phyloP scores from a whole-genome alignment of 2,329 filamentous ascomycete species.

The Fusarium tanahbumbuense region DNA sequence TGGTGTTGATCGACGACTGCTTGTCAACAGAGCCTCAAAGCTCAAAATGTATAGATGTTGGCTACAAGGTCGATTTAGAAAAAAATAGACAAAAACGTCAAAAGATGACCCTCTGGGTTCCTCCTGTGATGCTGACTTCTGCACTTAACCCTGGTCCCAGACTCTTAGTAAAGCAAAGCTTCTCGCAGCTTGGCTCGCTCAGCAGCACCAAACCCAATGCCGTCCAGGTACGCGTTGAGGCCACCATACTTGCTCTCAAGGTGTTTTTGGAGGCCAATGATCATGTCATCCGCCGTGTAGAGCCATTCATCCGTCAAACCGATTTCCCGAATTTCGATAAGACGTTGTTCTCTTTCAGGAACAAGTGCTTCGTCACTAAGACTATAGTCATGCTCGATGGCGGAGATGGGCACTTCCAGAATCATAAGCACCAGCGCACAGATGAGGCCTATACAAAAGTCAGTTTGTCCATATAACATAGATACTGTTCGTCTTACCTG shows the following conservation, averaged over 20 bases:
- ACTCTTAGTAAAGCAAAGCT: slow-evolving; percentile 54
- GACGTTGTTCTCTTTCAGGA: slow-evolving; percentile 69
- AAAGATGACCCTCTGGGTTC: slow-evolving; percentile 8
- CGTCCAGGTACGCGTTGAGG: slow-evolving; percentile 71
- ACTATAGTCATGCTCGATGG: slow-evolving; percentile 78
- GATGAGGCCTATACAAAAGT: slow-evolving; percentile 70
- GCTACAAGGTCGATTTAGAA: slow-evolving; percentile 86
- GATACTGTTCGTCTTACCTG: slow-evolving; percentile 41
- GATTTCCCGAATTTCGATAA: slow-evolving; percentile 76
- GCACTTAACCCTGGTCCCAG: background rate
- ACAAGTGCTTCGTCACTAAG: slow-evolving; percentile 70
- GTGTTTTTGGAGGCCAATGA: slow-evolving; percentile 67
- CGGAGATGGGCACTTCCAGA: slow-evolving; percentile 65
- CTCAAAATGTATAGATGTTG: slow-evolving; percentile 99
- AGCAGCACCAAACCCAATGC: slow-evolving; percentile 66
- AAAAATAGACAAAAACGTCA: slow-evolving; percentile 61
- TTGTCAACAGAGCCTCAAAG: slow-evolving; percentile 90
- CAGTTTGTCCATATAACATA: background rate
- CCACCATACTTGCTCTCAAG: slow-evolving; percentile 73
- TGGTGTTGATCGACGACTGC: slow-evolving; percentile 85
- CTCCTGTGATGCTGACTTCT: background rate
- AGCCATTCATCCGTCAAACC: slow-evolving; percentile 81
- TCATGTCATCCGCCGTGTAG: slow-evolving; percentile 72
- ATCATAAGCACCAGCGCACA: slow-evolving; percentile 75
- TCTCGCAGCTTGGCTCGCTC: slow-evolving; percentile 58